Base-by-base conservation (phyloP, 2,329 filamentous ascomycete genomes). In the Alternaria solani region DNA sequence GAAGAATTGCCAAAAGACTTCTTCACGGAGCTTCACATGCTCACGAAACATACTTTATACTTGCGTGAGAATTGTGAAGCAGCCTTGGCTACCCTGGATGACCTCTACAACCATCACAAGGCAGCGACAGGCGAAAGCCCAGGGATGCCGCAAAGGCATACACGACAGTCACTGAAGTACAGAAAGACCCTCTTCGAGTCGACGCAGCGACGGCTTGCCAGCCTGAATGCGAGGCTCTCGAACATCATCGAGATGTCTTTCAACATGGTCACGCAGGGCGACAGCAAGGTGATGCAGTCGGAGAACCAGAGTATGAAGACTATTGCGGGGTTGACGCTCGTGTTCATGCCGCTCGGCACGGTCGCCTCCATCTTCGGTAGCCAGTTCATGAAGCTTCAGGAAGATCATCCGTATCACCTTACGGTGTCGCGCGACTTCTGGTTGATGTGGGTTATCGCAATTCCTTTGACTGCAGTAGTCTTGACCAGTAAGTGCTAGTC, bases 301-400 rank as follows among this genome's bases (percentile, higher is more conserved):
- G 79, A 82, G 59, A 79, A 73, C 39, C 73, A 76, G 16, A 80
- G 78, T 12, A 82, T 83, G 81, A 81, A 81, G 65, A 81, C 79
- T 0, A 81, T 83, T 18, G 81, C 81, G 0, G 72, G 82, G 8
- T 70, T 81, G 61, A 82, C 81, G 1, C 62, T 82, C 18, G 70
- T 81, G 5, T 82, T 82, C 71, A 73, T 83, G 41, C 81, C 81
- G 2, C 71, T 78, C 1, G 75, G 78, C 3, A 78, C 78, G 1
- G 63, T 75, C 0, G 72, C 75, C 0, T 62, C 66, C 0, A 70
- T 76, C 2, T 75, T 76, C 23, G 71, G 75, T 2, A 72, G 68
- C 16, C 71, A 75, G 14, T 73, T 75, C 42, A 75, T 76, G 52
- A 61, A 57, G 34, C 34, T 74, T 1, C 49, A 68, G 2, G 69